Base-by-base conservation (phyloP, 108 stramenopile species). In the Stephanodiscus triporus region DNA sequence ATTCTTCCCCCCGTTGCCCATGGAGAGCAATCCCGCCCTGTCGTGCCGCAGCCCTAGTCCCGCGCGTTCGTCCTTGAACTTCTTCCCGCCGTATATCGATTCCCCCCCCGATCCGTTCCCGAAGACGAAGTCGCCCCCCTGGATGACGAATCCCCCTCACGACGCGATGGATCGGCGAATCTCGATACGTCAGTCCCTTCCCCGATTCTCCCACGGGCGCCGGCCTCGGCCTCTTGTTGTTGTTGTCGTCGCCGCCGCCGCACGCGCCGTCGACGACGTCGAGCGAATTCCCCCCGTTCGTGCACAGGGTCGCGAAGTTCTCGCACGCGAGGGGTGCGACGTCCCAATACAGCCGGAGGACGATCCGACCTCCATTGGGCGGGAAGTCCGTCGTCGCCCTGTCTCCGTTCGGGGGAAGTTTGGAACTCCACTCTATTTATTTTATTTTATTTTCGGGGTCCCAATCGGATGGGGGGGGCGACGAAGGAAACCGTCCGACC, bases 31-130 rank as follows among this genome's bases (percentile, higher is more conserved):
- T 22, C 95, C 94, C 38, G 83, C 76, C 51, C 84, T 73, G 59
- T 93, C 82, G 69, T 97, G 98, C 73, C 90, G 91, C 19, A 90
- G 58, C 38, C 48, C 57, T 51, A 99, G 77, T 58, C 97, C 96
- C 34, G 87, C 82, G 20, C 87, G 82, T 75, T 98, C 97, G 71
- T 98, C 97, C 59, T 93, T 92, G 82, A 98, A 97, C 56, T 92
- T 96, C 50, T 94, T 93, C 27, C 92, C 95, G 60, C 81, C 83
- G 68, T 85, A 99, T 20, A 97, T 81, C 36, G 87, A 92, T 68
- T 97, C 95, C n/a, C 98, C 97, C 10, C 97, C 98, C 19, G 90
- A 84, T 30, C 99, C 99, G 78, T 99, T 98, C 26, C 89, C 89
- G 63, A 84, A 84, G 8, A 98, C 97, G 84, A 98, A 97, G 67